Evolutionary conservation across 176 grass and related monocot genomes (phyloP).

Genomic region (Eremochloa ophiuroides): DNA sequence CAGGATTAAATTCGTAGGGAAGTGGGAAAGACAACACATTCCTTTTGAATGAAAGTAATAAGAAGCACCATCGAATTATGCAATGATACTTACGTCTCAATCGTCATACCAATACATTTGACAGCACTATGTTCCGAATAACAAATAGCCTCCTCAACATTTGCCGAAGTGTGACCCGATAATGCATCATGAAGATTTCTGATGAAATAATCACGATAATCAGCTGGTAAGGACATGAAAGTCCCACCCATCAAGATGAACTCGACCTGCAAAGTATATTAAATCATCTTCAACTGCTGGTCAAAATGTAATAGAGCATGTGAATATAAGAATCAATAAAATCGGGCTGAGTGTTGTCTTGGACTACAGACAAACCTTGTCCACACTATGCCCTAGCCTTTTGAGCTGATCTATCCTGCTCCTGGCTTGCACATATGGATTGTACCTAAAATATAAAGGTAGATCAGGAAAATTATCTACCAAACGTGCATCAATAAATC

Average conservation of each 20-base stretch:
- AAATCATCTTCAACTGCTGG: not conserved
- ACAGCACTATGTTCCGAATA: constrained; percentile 93
- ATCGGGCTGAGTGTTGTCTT: not conserved
- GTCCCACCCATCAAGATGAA: constrained; percentile 99
- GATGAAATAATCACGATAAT: constrained; percentile 98
- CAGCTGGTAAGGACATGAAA: constrained; percentile 88
- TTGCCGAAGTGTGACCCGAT: constrained; percentile 84
- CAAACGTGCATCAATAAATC: not conserved
- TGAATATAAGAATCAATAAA: not conserved
- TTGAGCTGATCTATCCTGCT: constrained; percentile 99
- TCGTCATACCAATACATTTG: constrained; percentile 99
- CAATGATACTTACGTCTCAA: constrained; percentile 72
- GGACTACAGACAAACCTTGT: constrained; percentile 62
- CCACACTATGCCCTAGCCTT: constrained; percentile 92
- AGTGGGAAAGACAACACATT: not conserved
- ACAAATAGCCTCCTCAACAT: constrained; percentile 97
- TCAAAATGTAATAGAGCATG: too few relatives aligned
- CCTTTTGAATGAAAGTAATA: constrained; percentile 5
- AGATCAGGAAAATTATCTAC: not conserved
- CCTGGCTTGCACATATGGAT: constrained; percentile 96
- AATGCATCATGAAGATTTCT: constrained; percentile 99
- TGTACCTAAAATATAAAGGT: constrained; percentile 63
- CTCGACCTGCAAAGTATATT: constrained; percentile 57
- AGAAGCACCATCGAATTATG: not conserved
- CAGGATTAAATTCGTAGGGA: not conserved